Conservation (phyloP, 306 rosid genomes). For the Inga oerstediana region DNA sequence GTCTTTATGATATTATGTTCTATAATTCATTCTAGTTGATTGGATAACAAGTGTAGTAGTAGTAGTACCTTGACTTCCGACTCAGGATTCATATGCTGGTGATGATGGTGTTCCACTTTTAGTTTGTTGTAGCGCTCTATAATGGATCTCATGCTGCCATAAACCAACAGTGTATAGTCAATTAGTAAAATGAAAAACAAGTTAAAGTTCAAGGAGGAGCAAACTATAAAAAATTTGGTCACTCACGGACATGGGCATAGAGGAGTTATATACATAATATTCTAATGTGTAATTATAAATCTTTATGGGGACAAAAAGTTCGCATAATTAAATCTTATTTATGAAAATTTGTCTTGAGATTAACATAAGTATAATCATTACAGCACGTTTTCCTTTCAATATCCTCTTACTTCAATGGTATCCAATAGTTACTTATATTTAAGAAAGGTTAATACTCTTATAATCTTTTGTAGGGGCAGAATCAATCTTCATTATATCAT, state of each 20-base stretch:
- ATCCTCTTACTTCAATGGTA: background rate
- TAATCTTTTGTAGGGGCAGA: too few species aligned
- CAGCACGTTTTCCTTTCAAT: background rate
- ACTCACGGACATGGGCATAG: too few species aligned
- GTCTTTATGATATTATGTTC: background rate
- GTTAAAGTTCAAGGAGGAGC: too few species aligned
- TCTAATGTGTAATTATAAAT: background rate
- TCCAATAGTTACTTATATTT: background rate
- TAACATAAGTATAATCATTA: background rate
- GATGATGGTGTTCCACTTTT: slow-evolving; percentile 52
- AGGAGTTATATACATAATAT: too few species aligned
- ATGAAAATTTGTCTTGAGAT: background rate
- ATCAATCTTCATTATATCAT: too few species aligned
- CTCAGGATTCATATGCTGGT: slow-evolving; percentile 41
- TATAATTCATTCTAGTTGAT: too few species aligned
- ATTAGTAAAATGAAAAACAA: background rate
- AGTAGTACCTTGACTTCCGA: slow-evolving; percentile 59
- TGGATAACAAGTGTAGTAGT: background rate
- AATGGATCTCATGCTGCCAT: slow-evolving; percentile 57
- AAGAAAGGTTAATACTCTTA: too few species aligned
- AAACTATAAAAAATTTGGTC: too few species aligned
- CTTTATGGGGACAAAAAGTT: background rate
- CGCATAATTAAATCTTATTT: too few species aligned
- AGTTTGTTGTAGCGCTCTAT: slow-evolving; percentile 61
- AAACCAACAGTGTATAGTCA: background rate